Base-by-base conservation (phyloP, 495 filamentous ascomycete genomes). In the Immersiella caudata region DNA sequence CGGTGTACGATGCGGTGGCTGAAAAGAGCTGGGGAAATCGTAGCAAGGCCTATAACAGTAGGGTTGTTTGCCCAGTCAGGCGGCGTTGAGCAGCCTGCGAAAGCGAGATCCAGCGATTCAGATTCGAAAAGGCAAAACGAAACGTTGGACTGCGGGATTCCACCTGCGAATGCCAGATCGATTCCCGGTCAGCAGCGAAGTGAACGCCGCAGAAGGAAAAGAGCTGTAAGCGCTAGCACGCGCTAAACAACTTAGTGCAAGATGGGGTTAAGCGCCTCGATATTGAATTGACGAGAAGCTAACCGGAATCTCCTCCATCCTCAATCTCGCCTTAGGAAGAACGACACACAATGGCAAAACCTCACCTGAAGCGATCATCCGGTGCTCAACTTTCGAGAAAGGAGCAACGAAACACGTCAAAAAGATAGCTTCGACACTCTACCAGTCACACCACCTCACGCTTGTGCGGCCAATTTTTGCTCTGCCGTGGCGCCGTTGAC, bases 361-460 rank as follows among this genome's bases (percentile, higher is more conserved):
- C n/a, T n/a, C n/a, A n/a, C n/a, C n/a, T n/a, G n/a, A n/a, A n/a
- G n/a, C n/a, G n/a, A 33, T 33, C 4, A 33, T 4, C 4, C 29
- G 29, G 8, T 26, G 20, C 18, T 6, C 33, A 22, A 9, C 27
- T 60, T 67, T 67, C 65, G 56, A 67, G 56, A 67, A 50, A 54
- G 27, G 62, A 33, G 21, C 7, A 25, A 58, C 63, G 54, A 49
- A 66, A 56, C n/a, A 57, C 50, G 62, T 65, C 51, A 57, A 46
- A n/a, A 36, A 56, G 50, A 18, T 0, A 20, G 40, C 11, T 2
- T 14, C 40, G 40, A 14, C 5, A 5, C 40, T 46, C 26, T 35
- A 8, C 26, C 29, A 27, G 64, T 60, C 54, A 60, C 64, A 66
- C 64, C 26, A 59, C 64, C 55, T 20, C 29, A 22, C 27, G 33